Percentiles rank a stretch among this genome's conserved stretches.
These are phyloP conservation scores for Candida odintsovae DNA, from an alignment of 805 yeast genomes.

Conservation along the genomic window DNA sequence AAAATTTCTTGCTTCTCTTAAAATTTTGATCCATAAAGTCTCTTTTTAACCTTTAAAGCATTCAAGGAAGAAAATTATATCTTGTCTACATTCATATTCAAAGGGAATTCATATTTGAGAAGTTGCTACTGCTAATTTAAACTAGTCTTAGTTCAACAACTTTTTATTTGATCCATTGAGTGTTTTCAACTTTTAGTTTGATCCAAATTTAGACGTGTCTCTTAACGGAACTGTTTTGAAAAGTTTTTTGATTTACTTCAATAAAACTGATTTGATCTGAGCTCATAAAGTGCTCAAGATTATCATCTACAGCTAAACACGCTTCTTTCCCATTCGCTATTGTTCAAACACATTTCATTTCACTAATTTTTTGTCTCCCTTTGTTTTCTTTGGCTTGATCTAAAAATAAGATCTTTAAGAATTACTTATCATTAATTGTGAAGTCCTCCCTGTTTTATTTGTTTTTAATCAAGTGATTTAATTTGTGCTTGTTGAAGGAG, in stretches of 20 bases:
- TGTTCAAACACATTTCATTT: neutral
- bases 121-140: neutral
- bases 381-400: neutral
- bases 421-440: neutral
- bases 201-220: neutral
- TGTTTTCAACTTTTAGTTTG: neutral
- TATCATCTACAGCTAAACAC: neutral
- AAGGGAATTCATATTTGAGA: neutral
- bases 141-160: neutral
- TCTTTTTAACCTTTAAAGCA: neutral
- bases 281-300: neutral
- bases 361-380: too few species aligned
- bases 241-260: neutral
- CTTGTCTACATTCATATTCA: neutral
- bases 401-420: neutral
- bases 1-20: neutral
- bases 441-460: neutral
- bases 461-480: neutral
- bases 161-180: neutral
- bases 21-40: neutral
- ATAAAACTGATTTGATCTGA: neutral
- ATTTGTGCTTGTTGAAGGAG: neutral
- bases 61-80: neutral
- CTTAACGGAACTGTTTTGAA: neutral
- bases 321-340: neutral